Conservation (phyloP, 495 filamentous ascomycete genomes). For the Geopyxis carbonaria region DNA sequence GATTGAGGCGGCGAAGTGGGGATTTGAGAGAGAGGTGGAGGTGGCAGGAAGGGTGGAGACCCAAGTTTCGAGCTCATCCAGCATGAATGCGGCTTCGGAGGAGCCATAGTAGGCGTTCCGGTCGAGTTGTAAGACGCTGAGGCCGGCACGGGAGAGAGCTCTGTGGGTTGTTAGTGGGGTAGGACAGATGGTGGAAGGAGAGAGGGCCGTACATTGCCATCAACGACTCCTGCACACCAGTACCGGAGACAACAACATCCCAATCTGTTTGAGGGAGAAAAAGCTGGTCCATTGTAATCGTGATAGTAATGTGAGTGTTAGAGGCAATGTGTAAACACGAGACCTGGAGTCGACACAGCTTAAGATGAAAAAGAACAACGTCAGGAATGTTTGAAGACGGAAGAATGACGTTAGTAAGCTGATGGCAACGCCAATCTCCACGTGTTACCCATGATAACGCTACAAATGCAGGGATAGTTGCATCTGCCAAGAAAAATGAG, state of each 20-base stretch:
- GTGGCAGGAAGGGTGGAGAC: slow-evolving; percentile 18
- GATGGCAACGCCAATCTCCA: too few species aligned
- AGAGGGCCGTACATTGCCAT: slow-evolving; percentile 64
- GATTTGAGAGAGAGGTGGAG: slow-evolving; percentile 5
- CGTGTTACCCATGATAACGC: too few species aligned
- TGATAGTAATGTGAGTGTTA: too few species aligned
- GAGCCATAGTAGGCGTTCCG: slow-evolving; percentile 76
- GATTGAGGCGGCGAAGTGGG: too few species aligned
- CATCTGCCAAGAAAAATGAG: too few species aligned
- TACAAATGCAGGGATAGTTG: too few species aligned
- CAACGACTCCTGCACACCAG: slow-evolving; percentile 75
- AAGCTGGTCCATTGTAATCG: slow-evolving; percentile 20
- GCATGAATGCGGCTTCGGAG: slow-evolving; percentile 66
- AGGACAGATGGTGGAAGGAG: slow-evolving; percentile 10
- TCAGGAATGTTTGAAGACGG: too few species aligned
- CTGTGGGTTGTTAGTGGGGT: slow-evolving; percentile 37
- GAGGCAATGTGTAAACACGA: too few species aligned
- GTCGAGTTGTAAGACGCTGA: slow-evolving; percentile 84
- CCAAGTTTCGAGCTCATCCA: slow-evolving; percentile 71
- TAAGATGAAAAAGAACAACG: too few species aligned
- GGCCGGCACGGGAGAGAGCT: slow-evolving; percentile 77
- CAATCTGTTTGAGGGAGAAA: slow-evolving; percentile 32
- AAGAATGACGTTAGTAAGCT: too few species aligned
- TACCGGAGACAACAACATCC: slow-evolving; percentile 85
- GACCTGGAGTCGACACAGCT: too few species aligned